phyloP scores from a whole-genome alignment of 2,329 filamentous ascomycete genomes.

The Paecilomyces niveus region DNA sequence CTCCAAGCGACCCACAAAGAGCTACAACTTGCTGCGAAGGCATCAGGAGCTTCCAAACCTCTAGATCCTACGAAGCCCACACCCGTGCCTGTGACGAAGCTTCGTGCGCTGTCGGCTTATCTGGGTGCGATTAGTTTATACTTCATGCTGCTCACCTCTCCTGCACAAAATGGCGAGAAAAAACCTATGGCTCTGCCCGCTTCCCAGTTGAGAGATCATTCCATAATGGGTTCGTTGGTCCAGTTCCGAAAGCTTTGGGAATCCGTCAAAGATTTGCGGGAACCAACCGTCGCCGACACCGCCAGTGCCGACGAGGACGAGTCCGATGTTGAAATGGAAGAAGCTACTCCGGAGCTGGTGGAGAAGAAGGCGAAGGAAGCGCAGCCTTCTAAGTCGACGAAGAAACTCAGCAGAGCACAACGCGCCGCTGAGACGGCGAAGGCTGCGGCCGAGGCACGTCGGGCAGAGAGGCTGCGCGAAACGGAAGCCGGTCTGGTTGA shows the following conservation, averaged over 20 bases:
- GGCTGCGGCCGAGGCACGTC: constrained; percentile 48
- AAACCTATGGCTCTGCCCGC: constrained; percentile 60
- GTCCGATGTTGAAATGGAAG: constrained; percentile 18
- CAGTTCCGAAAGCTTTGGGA: constrained; percentile 76
- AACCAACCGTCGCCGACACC: constrained; percentile 34
- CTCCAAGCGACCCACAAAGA: constrained; percentile 58
- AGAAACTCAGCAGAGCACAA: constrained; percentile 43
- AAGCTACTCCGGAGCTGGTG: constrained; percentile 15
- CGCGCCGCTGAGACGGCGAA: constrained; percentile 46
- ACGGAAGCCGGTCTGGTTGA: constrained; percentile 67
- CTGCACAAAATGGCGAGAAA: constrained; percentile 53
- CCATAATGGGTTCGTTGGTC: constrained; percentile 79
- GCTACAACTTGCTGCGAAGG: constrained; percentile 52
- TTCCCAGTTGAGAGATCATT: constrained; percentile 76
- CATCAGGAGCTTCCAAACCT: constrained; percentile 40
- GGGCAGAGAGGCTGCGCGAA: constrained; percentile 46
- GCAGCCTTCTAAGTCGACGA: constrained; percentile 32
- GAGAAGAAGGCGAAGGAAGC: constrained; percentile 29
- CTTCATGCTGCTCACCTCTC: constrained; percentile 84
- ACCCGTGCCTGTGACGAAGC: constrained; percentile 62
- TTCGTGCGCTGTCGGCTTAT: constrained; percentile 77
- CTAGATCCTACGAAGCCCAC: constrained; percentile 31
- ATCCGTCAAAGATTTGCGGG: constrained; percentile 59
- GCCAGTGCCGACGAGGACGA: constrained; percentile 10
- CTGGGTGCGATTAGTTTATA: constrained; percentile 85